Conservation (phyloP, 768 basidiomycete species). For the Xerocomus brunneocitrinus region DNA sequence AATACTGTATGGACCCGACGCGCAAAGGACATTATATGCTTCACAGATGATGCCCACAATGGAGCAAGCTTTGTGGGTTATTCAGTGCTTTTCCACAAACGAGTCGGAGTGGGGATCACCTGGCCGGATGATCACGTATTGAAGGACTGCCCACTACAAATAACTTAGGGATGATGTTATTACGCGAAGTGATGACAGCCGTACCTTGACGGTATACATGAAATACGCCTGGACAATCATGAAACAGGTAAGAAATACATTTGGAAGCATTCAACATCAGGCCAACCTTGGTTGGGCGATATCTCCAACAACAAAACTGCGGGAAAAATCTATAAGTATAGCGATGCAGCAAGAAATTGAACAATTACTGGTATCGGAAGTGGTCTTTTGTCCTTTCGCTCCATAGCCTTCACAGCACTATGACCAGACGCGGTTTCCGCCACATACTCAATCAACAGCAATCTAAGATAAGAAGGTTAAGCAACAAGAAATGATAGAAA, state of each 20-base stretch:
- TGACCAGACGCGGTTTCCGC: conserved; percentile 63
- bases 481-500: not conserved
- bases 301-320: conserved; percentile 79
- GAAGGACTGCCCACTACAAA: conserved; percentile 76
- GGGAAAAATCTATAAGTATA: not conserved
- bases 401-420: conserved; percentile 61
- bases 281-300: conserved; percentile 70
- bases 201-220: conserved; percentile 81
- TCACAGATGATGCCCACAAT: conserved; percentile 80
- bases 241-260: conserved; percentile 4
- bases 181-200: not conserved
- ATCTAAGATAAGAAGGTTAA: conserved; percentile 33
- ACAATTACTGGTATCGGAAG: conserved; percentile 62
- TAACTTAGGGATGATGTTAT: not conserved
- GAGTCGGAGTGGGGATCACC: conserved; percentile 20
- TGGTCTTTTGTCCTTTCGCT: conserved; percentile 71
- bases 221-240: conserved; percentile 60
- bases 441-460: conserved; percentile 83
- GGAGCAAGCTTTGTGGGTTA: conserved; percentile 31
- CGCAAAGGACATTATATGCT: conserved; percentile 63
- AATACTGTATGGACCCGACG: conserved; percentile 52
- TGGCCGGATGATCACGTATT: conserved; percentile 78
- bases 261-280: not conserved
- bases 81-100: conserved; percentile 4
- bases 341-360: not conserved